Evolutionary conservation across 371 early-diverging fungal genomes (phyloP).

Genomic region (Quaeritorhiza haematococci): DNA sequence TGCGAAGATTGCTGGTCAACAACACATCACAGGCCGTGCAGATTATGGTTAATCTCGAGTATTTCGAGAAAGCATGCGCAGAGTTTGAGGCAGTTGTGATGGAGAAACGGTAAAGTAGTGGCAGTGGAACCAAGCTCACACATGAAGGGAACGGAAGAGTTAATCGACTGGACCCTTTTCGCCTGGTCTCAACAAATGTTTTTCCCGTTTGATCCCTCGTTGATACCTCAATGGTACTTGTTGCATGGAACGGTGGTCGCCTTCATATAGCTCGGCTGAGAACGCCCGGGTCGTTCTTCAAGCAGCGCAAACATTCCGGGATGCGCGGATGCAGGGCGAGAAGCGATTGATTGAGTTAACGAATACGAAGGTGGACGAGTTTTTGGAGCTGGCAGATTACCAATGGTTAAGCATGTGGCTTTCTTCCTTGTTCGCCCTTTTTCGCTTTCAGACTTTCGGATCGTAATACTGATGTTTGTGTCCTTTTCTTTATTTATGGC

Average conservation of each 20-base stretch:
- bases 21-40: slow-evolving; percentile 76
- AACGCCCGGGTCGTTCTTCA: slow-evolving; percentile 42
- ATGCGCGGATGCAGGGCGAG: slow-evolving; percentile 67
- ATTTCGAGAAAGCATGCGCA: slow-evolving; percentile 65
- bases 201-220: not conserved
- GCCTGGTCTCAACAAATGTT: not conserved
- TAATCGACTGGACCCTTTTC: too few species aligned
- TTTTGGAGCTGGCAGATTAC: slow-evolving; percentile 73
- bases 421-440: not conserved
- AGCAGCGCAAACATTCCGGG: slow-evolving; percentile 66
- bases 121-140: too few species aligned
- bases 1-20: slow-evolving; percentile 59
- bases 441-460: not conserved
- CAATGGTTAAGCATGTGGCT: slow-evolving; percentile 57
- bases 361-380: slow-evolving; percentile 75
- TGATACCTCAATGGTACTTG: not conserved
- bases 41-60: slow-evolving; percentile 76
- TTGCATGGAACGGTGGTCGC: too few species aligned
- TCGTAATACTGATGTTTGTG: slow-evolving; percentile 1
- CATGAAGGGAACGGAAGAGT: too few species aligned
- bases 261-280: too few species aligned
- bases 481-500: slow-evolving; percentile 7
- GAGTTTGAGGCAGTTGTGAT: slow-evolving; percentile 75
- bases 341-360: slow-evolving; percentile 76
- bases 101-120: slow-evolving; percentile 56